These are phyloP conservation scores for Tuber magnatum DNA, from an alignment of 495 filamentous ascomycete species.

Conservation along the genomic window DNA sequence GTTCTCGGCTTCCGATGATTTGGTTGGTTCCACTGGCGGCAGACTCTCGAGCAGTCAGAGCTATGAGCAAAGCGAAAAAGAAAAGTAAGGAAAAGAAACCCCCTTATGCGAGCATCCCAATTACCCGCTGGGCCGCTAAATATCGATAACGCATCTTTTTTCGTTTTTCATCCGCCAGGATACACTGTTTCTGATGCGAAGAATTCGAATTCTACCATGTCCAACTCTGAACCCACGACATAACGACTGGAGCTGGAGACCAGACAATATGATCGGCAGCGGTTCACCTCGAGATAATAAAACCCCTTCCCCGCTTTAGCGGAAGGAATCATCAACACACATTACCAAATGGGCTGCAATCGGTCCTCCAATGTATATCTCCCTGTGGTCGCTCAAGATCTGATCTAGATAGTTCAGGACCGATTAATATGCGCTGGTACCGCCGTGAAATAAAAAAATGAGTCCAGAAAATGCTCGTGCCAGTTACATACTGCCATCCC, in stretches of 20 bases:
- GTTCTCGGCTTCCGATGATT: background rate
- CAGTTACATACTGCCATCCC: background rate
- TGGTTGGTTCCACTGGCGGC: background rate
- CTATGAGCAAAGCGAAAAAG: background rate
- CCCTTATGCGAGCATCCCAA: background rate
- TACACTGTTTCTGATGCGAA: background rate
- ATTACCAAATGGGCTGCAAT: background rate
- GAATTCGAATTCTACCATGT: background rate
- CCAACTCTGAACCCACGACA: background rate
- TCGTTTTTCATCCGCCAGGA: background rate
- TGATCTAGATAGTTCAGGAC: background rate
- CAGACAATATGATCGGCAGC: background rate
- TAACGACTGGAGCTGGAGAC: background rate
- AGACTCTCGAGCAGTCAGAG: background rate
- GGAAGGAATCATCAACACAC: background rate
- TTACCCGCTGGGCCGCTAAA: background rate
- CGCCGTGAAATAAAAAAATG: background rate
- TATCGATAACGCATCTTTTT: background rate
- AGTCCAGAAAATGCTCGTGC: background rate
- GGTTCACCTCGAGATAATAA: background rate
- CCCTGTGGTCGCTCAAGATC: background rate
- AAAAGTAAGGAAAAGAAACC: background rate
- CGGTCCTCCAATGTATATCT: background rate
- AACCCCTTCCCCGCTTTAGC: background rate
- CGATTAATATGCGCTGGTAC: background rate